Conservation (phyloP, 140 eudicot genomes). For the Cichorium intybus region DNA sequence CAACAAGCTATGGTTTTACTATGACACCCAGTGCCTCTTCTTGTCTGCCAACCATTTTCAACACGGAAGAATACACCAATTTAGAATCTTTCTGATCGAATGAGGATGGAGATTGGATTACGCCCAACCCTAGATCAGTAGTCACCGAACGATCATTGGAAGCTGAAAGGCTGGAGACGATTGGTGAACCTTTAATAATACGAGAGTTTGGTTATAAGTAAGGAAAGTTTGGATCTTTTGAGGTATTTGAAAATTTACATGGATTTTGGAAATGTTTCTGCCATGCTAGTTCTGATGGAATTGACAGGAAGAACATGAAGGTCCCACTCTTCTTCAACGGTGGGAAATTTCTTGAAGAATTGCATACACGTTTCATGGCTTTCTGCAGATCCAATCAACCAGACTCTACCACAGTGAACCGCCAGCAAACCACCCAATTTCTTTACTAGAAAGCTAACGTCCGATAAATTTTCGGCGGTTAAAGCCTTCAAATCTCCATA, state of each 20-base stretch:
- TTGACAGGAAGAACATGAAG: slow-evolving; percentile 63
- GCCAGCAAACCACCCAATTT: slow-evolving; percentile 42
- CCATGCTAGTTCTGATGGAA: slow-evolving; percentile 41
- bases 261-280: slow-evolving; percentile 70
- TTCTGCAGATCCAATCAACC: slow-evolving; percentile 74
- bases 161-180: slow-evolving; percentile 28
- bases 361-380: slow-evolving; percentile 56
- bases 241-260: slow-evolving; percentile 38
- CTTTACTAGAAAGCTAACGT: slow-evolving; percentile 39
- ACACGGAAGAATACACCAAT: slow-evolving; percentile 45
- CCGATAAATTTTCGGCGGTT: slow-evolving; percentile 28
- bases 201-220: slow-evolving; percentile 14
- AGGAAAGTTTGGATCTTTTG: not conserved
- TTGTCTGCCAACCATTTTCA: slow-evolving; percentile 54
- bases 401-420: slow-evolving; percentile 41
- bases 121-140: slow-evolving; percentile 65
- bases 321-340: slow-evolving; percentile 76
- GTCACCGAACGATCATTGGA: slow-evolving; percentile 56
- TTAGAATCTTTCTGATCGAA: slow-evolving; percentile 54
- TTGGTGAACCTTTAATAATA: slow-evolving; percentile 29
- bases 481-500: slow-evolving; percentile 67
- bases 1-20: slow-evolving; percentile 50
- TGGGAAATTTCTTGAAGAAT: slow-evolving; percentile 59
- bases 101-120: slow-evolving; percentile 19
- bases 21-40: slow-evolving; percentile 54